Conservation (phyloP, 2,329 filamentous ascomycete species). For the Ambrosiella beaveri region DNA sequence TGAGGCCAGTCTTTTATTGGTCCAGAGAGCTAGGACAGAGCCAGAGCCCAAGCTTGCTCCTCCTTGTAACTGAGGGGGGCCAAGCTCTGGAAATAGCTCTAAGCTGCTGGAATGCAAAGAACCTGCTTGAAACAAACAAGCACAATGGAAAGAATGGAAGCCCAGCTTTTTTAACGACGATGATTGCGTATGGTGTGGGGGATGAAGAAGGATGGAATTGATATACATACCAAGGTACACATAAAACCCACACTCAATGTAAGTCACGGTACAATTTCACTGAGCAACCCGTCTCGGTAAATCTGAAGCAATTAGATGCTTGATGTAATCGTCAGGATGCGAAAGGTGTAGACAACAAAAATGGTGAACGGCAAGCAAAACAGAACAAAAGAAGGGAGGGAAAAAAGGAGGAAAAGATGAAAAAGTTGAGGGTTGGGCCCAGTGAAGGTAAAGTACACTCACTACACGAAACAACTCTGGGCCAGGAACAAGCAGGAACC, state of each 20-base stretch:
- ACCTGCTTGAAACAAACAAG: neutral
- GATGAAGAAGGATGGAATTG: neutral
- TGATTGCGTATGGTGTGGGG: too few species aligned
- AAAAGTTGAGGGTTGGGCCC: constrained; percentile 2
- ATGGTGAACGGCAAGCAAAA: neutral
- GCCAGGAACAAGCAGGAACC: neutral
- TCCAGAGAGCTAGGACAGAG: neutral
- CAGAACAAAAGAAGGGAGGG: neutral
- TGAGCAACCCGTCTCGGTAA: neutral
- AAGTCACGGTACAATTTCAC: neutral
- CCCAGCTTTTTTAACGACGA: neutral
- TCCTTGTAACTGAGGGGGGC: neutral
- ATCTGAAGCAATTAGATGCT: neutral
- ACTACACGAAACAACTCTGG: neutral
- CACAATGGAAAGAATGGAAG: neutral
- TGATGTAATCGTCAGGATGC: neutral
- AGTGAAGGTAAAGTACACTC: neutral
- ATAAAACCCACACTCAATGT: neutral
- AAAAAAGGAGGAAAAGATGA: neutral
- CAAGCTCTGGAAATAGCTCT: neutral
- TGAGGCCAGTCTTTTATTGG: neutral
- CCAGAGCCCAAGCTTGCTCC: neutral
- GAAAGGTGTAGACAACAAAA: neutral
- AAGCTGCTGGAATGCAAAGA: neutral
- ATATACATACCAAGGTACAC: neutral